Evolutionary conservation across 2,329 filamentous ascomycete genomes (phyloP), one percentile per base, ranked within the genome.

Genomic region (Emericellopsis atlantica): DNA sequence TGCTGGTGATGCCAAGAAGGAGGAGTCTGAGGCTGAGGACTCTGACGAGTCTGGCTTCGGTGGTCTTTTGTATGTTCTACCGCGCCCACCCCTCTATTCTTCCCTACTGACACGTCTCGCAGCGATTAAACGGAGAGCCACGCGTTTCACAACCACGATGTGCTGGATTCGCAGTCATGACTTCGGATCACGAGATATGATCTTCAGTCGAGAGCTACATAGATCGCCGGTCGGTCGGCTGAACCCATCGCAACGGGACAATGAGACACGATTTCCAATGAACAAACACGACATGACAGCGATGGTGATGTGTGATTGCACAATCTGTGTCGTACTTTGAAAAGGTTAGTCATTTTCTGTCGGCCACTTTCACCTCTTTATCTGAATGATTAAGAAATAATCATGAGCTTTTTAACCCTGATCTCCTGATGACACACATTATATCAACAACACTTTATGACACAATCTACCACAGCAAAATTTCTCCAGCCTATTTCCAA

Each of bases 331-430:
- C 9, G n/a, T 21, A 12, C 36, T 12, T 4, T 32, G 3, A 49
- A 53, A 63, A 65, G 66, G 71, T 75, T 63, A 65, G 71, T 70
- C 32, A 36, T 16, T 45, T 46, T 40, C n/a, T n/a, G n/a, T 47
- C 46, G 40, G 42, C 43, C 32, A 36, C 42, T 32, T 35, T 43
- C 38, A 33, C 26, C 16, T 31, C 39, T 46, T 47, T 64, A 54
- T 48, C 48, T 64, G 69, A 48, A 77, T 70, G 74, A 76, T 76
- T 74, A 69, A 61, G 68, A 56, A 66, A 63, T 60, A 59, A 58
- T 66, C 69, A 74, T 70, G 73, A 77, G 74, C 74, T 79, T 79
- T 79, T 79, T 78, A 78, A 79, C 72, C 72, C 74, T 77, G 73
- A 74, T 62, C 57, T 62, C 54, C 67, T 76, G 69, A 76, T 74